Conservation (phyloP, 2,329 filamentous ascomycete genomes). For the Calonectria ilicicola region DNA sequence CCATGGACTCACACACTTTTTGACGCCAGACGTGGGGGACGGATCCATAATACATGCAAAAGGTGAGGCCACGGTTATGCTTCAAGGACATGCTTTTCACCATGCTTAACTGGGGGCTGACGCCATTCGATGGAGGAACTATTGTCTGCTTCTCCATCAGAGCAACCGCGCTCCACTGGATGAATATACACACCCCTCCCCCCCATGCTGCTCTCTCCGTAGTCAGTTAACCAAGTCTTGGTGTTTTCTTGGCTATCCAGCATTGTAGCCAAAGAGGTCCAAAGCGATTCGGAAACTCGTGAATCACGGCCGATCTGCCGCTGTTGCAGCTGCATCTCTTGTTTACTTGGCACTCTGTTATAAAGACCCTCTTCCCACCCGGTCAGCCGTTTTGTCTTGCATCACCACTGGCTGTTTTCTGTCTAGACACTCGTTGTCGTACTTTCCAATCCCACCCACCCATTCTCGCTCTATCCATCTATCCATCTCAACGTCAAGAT, state of each 20-base stretch:
- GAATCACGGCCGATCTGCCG: slow-evolving; percentile 9
- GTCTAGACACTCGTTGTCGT: slow-evolving; percentile 12
- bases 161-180: not conserved
- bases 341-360: not conserved
- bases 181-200: not conserved
- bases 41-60: not conserved
- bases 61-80: not conserved
- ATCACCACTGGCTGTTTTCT: slow-evolving; percentile 7
- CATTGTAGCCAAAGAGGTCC: not conserved
- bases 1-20: not conserved
- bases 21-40: not conserved
- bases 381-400: slow-evolving; percentile 14
- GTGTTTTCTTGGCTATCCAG: not conserved
- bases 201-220: not conserved
- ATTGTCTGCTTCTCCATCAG: slow-evolving; percentile 10
- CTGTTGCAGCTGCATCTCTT: not conserved
- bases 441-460: not conserved
- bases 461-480: not conserved
- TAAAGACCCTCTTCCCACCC: slow-evolving; percentile 12
- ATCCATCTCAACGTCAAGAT: slow-evolving; percentile 29
- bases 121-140: slow-evolving; percentile 1
- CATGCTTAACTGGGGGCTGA: slow-evolving; percentile 16
- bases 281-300: not conserved
- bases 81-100: slow-evolving; percentile 14
- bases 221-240: too few relatives aligned